These are phyloP conservation scores for Pseudonitzschia pungens DNA, from an alignment of 108 stramenopile genomes.

Conservation along the genomic window DNA sequence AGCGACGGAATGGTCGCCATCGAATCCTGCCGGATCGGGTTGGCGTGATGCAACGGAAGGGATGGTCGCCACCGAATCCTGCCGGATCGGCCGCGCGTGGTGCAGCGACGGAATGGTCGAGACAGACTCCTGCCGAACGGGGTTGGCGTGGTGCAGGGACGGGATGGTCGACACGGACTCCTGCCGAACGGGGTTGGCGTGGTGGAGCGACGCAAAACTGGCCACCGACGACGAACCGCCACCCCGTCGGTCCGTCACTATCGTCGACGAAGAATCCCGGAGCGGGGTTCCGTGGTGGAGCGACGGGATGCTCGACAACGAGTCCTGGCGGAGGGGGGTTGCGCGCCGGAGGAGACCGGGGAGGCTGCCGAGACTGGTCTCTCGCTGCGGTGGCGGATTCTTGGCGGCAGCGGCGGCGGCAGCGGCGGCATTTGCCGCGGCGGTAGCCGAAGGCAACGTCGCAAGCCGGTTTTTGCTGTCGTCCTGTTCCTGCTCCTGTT, in stretches of 20 bases:
- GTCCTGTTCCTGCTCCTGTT: not conserved
- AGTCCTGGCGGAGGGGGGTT: conserved; percentile 29
- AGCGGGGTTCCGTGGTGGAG: conserved; percentile 29
- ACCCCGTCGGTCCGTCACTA: conserved; percentile 24
- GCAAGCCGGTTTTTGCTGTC: not conserved
- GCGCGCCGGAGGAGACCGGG: conserved; percentile 38
- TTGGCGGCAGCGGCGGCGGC: not conserved
- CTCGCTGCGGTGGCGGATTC: not conserved
- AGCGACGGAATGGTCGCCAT: conserved; percentile 36
- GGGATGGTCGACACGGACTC: conserved; percentile 38
- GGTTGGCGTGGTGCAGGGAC: conserved; percentile 27
- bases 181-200: conserved; percentile 27
- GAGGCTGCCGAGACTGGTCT: conserved; percentile 21
- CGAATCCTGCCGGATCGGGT: conserved; percentile 28
- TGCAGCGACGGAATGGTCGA: conserved; percentile 45
- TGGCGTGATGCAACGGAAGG: conserved; percentile 34
- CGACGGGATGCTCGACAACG: conserved; percentile 37
- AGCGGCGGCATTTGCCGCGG: not conserved
- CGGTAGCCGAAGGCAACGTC: not conserved
- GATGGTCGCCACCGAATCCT: conserved; percentile 34
- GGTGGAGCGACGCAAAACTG: conserved; percentile 35
- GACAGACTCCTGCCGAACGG: conserved; percentile 35
- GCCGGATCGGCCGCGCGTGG: conserved; percentile 25
- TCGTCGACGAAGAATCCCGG: conserved; percentile 24
- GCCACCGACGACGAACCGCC: too few species aligned